Evolutionary conservation across 306 rosid genomes (phyloP), one percentile per base, ranked within the genome.

Genomic region (Mimosa pudica): DNA sequence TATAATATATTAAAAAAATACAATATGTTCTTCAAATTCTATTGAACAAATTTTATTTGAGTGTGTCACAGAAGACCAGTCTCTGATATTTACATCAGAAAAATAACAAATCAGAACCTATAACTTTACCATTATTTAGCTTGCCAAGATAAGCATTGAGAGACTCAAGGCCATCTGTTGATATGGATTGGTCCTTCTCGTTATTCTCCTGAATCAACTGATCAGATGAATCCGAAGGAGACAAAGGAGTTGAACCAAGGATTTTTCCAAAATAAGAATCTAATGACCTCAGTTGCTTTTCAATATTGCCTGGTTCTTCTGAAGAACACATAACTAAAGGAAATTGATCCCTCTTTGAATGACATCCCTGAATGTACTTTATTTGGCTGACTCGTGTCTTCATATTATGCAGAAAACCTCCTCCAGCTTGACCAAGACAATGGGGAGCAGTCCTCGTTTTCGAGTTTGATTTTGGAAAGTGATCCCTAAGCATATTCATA

Each of bases 91-190:
- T 36, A 20, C 51, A 70, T 33, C 17, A 61, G 1, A 63, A 76
- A 36, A 63, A 54, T 32, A 54, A 67, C 35, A 73, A 72, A 76
- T 17, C 8, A 77, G 47, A 81, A 73, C 9, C 63, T 76, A 70
- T 68, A 49, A 71, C 58, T 12, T 74, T 85, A 86, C 95, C 95
- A 76, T 79, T 4, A 62, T 85, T 75, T 72, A 90, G 85, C 86
- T 92, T 91, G 55, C 84, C 88, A 83, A 94, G 87, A 85, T 87
- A 94, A 67, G 84, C 86, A 48, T 89, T 87, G 60, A 94, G 97
- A 71, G 89, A 85, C n/a, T 82, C 84, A 72, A 94, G 65, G 81
- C 80, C 91, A 79, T 75, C 77, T 84, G 80, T 86, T 63, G 81
- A 67, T 81, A 69, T 72, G 41, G 79, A 51, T 68, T 84, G 85